Base-by-base conservation (phyloP, 441 rosid genomes). In the Adansonia grandidieri region DNA sequence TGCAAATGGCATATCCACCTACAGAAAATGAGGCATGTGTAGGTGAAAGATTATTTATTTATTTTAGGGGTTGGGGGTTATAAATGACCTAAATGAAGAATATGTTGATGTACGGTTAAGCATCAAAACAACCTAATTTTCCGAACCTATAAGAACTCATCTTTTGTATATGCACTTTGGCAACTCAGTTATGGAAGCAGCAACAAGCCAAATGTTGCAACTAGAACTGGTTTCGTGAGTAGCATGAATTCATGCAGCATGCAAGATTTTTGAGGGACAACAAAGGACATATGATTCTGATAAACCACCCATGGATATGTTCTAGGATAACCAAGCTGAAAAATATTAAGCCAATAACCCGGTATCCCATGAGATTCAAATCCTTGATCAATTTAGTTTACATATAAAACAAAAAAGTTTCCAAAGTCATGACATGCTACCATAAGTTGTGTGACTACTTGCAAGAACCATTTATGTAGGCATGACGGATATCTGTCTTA, bases 161-260 rank as follows among this genome's bases (percentile, higher is more conserved):
- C 13, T 19, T 22, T 5, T 1, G 40, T 47, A 45, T 45, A 45
- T 45, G 37, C 73, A 68, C 40, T 68, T 45, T 20, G 40, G 57
- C 19, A 47, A 69, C 57, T 48, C 58, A 13, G 42, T 48, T 24
- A 48, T 4, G 0, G 42, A 69, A 69, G 58, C 58, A 1, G 42
- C 57, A 69, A 69, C 42, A 69, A 14, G 19, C 57, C 37, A 69
- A 69, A 69, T 22, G 28, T 69, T 47, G 73, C 73, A 68, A 20
- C 57, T 20, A 47, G 15, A 13, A 9, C 40, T 20, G 40, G 56
- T 47, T 47, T 60, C 45, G 48, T 56, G 57, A 47, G 56, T 47
- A 68, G 14, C 56, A 3, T 42, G 71, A 66, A 37, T 65, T 65
- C 68, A 45, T 17, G 28, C 72, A 67, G 54, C 54, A 45, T 19